Conservation (phyloP, 2,329 filamentous ascomycete genomes). For the Coniella vitis region DNA sequence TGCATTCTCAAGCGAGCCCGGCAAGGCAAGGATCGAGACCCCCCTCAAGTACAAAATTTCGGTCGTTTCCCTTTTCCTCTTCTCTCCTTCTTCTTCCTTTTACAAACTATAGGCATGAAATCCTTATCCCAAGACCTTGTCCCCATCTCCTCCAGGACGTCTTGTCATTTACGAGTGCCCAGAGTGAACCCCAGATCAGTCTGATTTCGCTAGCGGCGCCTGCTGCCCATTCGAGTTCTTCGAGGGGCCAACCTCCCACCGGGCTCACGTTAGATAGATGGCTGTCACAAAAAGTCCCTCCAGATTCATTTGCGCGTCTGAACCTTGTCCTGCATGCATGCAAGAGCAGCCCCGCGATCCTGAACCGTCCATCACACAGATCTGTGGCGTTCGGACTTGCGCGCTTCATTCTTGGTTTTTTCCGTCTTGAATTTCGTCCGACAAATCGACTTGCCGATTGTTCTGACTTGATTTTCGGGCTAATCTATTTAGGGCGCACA, state of each 20-base stretch:
- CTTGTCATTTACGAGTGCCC: constrained; percentile 89
- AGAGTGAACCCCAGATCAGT: constrained; percentile 65
- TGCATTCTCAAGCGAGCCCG: too few species aligned
- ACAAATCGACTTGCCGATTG: neutral
- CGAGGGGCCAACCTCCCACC: constrained; percentile 43
- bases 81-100: constrained; percentile 24
- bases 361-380: neutral
- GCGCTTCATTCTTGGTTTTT: constrained; percentile 2
- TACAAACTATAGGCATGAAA: constrained; percentile 54
- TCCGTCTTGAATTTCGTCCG: constrained; percentile 2
- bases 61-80: constrained; percentile 26
- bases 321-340: too few species aligned
- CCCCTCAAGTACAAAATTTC: constrained; percentile 14
- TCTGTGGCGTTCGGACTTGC: neutral
- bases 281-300: constrained; percentile 61
- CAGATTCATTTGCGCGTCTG: too few species aligned
- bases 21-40: too few species aligned
- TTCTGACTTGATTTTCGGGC: constrained; percentile 2
- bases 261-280: constrained; percentile 94
- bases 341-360: too few species aligned
- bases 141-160: constrained; percentile 54
- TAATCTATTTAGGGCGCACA: constrained; percentile 9
- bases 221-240: constrained; percentile 35
- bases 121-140: constrained; percentile 93
- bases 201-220: constrained; percentile 99